phyloP scores from a whole-genome alignment of 2,329 filamentous ascomycete genomes.

The Aureobasidium mangrovei region DNA sequence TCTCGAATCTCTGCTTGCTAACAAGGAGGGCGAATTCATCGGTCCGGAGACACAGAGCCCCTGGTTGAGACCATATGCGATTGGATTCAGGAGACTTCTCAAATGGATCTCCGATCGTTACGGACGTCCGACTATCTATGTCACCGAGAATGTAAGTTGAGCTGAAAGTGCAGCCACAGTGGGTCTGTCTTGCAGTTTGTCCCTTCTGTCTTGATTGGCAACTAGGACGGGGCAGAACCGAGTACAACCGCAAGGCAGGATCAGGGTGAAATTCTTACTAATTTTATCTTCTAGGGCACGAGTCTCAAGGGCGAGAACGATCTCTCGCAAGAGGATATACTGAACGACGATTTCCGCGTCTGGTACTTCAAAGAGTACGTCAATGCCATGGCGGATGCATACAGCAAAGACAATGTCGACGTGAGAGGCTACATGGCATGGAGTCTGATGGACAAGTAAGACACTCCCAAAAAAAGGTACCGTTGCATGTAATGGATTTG shows the following conservation, averaged over 20 bases:
- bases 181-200: too few species aligned
- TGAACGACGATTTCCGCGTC: slow-evolving; percentile 73
- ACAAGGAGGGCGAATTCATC: slow-evolving; percentile 30
- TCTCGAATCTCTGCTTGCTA: slow-evolving; percentile 58
- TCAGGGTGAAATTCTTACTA: slow-evolving; percentile 37
- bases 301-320: slow-evolving; percentile 71
- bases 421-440: slow-evolving; percentile 76
- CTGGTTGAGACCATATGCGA: slow-evolving; percentile 70
- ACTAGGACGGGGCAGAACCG: too few species aligned
- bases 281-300: slow-evolving; percentile 45
- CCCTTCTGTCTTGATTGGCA: too few species aligned
- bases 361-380: slow-evolving; percentile 74
- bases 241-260: not conserved
- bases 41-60: slow-evolving; percentile 74
- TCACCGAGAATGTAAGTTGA: slow-evolving; percentile 60
- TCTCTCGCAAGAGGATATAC: slow-evolving; percentile 57
- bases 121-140: slow-evolving; percentile 62
- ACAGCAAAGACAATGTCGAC: slow-evolving; percentile 63
- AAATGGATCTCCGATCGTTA: slow-evolving; percentile 73
- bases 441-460: slow-evolving; percentile 67
- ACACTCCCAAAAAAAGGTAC: not conserved
- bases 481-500: not conserved
- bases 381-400: slow-evolving; percentile 64
- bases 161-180: too few species aligned
- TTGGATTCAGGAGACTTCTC: slow-evolving; percentile 69